phyloP scores from a whole-genome alignment of 202 grass and related monocot species.

The Zoysia matrella region DNA sequence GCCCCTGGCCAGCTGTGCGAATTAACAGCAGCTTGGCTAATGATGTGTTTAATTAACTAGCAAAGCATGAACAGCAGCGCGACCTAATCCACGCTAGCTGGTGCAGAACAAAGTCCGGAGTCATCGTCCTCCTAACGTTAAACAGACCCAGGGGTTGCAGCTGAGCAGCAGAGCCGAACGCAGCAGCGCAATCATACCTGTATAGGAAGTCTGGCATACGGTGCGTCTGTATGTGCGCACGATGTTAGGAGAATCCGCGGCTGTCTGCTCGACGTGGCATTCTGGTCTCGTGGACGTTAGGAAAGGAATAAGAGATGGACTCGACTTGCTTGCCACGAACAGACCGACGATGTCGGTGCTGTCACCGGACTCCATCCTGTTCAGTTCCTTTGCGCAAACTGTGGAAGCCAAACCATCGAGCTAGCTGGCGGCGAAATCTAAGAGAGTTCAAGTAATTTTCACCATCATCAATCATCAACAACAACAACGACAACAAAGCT shows the following conservation, averaged over 20 bases:
- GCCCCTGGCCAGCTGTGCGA: not conserved
- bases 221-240: not conserved
- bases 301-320: not conserved
- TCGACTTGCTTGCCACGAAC: conserved; percentile 15
- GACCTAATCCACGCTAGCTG: conserved; percentile 33
- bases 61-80: not conserved
- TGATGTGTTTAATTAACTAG: not conserved
- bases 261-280: not conserved
- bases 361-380: no score
- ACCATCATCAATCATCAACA: no score
- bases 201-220: no score
- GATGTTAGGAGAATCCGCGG: not conserved
- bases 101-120: conserved; percentile 24
- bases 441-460: no score
- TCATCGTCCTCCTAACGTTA: not conserved
- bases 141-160: not conserved
- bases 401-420: not conserved
- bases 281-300: not conserved
- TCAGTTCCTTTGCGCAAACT: not conserved
- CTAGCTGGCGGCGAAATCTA: not conserved
- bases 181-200: not conserved
- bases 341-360: not conserved
- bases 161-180: no score
- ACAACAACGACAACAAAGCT: no score
- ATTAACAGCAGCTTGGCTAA: not conserved